Percentiles rank a stretch among this genome's conserved stretches.
These are phyloP conservation scores for Coleophoma cylindrospora DNA, from an alignment of 2,329 filamentous ascomycete species.

Conservation along the genomic window DNA sequence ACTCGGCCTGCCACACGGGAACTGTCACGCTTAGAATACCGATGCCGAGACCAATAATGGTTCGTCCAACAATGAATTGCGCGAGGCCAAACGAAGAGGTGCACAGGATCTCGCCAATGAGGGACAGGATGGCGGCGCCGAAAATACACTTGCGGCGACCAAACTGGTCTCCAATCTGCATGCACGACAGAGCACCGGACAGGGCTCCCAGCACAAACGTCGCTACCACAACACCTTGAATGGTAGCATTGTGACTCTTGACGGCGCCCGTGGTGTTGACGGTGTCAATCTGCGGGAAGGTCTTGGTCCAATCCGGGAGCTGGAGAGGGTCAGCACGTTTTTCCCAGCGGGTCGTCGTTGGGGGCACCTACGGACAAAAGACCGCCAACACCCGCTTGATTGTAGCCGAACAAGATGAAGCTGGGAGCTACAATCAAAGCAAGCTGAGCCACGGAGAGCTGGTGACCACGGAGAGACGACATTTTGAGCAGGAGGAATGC, in stretches of 20 bases:
- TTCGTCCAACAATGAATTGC: conserved; percentile 36
- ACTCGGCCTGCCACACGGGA: conserved; percentile 36
- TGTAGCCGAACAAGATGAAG: conserved; percentile 37
- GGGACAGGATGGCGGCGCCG: conserved; percentile 31
- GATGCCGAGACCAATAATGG: conserved; percentile 34
- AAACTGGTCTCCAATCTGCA: conserved; percentile 31
- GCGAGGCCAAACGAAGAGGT: conserved; percentile 31
- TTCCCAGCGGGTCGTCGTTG: not conserved
- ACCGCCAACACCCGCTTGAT: conserved; percentile 34
- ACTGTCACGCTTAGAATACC: conserved; percentile 34
- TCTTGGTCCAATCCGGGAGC: conserved; percentile 21
- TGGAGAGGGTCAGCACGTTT: not conserved
- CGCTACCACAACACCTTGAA: conserved; percentile 28
- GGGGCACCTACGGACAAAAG: conserved; percentile 26
- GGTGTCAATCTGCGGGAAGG: conserved; percentile 35
- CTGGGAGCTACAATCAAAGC: conserved; percentile 37
- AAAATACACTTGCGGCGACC: conserved; percentile 37
- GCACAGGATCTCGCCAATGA: conserved; percentile 38
- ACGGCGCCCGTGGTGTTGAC: conserved; percentile 25
- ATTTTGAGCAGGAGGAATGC: not conserved
- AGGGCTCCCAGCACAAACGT: conserved; percentile 29
- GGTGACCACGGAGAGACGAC: conserved; percentile 7
- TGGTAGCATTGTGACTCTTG: conserved; percentile 28
- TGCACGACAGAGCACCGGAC: conserved; percentile 30
- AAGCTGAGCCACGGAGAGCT: conserved; percentile 26